Percentiles rank a stretch among this genome's conserved stretches.
phyloP scores from a whole-genome alignment of 805 yeast species.

The Candida saitoana region DNA sequence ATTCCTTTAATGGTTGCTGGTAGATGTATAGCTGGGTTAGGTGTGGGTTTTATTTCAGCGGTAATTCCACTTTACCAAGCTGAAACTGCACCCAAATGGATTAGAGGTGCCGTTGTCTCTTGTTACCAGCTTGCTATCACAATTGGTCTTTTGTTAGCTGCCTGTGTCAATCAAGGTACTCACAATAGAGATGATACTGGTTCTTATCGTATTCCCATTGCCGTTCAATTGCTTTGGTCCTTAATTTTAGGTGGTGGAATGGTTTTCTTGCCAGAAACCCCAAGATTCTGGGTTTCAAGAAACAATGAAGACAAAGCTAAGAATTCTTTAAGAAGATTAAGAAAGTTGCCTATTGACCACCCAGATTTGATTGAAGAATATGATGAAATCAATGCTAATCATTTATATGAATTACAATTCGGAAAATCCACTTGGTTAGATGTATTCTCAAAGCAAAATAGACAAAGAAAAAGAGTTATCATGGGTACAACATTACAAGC shows the following conservation, averaged over 20 bases:
- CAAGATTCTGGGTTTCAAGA: constrained; percentile 33
- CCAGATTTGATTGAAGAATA: constrained; percentile 64
- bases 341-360: constrained; percentile 57
- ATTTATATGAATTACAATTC: constrained; percentile 62
- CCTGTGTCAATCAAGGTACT: constrained; percentile 34
- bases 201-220: constrained; percentile 40
- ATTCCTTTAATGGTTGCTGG: constrained; percentile 37
- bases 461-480: constrained; percentile 41
- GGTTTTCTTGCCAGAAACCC: constrained; percentile 34
- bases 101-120: constrained; percentile 41
- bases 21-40: constrained; percentile 38
- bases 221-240: constrained; percentile 37
- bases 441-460: constrained; percentile 57
- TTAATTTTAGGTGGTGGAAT: constrained; percentile 30
- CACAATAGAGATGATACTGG: constrained; percentile 30
- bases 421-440: constrained; percentile 49
- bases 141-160: constrained; percentile 34
- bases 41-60: constrained; percentile 40
- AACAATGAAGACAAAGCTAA: constrained; percentile 23
- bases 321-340: constrained; percentile 27
- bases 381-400: constrained; percentile 70
- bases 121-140: constrained; percentile 40
- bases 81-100: constrained; percentile 39
- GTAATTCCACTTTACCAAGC: constrained; percentile 38
- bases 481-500: constrained; percentile 72